phyloP scores from a whole-genome alignment of 305 asterid species.

The Plantago coronopus region DNA sequence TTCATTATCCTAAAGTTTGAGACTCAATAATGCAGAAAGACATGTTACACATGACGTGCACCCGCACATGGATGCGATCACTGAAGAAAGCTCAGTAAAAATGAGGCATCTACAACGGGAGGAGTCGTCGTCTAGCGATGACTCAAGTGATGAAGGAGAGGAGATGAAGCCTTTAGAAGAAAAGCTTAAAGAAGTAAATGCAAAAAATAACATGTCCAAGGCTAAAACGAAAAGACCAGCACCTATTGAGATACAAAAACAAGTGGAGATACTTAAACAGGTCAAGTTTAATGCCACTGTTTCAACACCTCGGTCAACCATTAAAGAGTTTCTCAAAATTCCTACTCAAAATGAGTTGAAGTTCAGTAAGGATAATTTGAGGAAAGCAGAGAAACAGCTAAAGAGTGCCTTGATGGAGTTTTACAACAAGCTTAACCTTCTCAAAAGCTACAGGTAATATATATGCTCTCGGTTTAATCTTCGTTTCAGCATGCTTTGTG shows the following conservation, averaged over 20 bases:
- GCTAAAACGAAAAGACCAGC: conserved; percentile 31
- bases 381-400: conserved; percentile 52
- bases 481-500: no score
- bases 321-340: conserved; percentile 42
- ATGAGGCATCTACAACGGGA: background rate
- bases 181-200: conserved; percentile 16
- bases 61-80: conserved; percentile 38
- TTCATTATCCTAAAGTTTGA: background rate
- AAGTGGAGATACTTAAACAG: conserved; percentile 31
- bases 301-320: conserved; percentile 64
- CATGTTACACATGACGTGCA: background rate
- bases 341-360: conserved; percentile 42
- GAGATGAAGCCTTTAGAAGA: conserved; percentile 19
- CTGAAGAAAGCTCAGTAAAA: conserved; percentile 25
- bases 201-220: background rate
- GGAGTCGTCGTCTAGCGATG: conserved; percentile 4
- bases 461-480: no score
- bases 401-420: conserved; percentile 63
- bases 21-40: conserved; percentile 29
- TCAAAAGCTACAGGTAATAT: conserved; percentile 59
- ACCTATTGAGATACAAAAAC: conserved; percentile 23
- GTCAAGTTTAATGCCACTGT: conserved; percentile 46
- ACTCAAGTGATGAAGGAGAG: background rate
- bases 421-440: conserved; percentile 61
- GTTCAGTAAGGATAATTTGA: conserved; percentile 53